A percentile compares a stretch with the other conserved stretches of the same genome.
Evolutionary conservation across 2,329 filamentous ascomycete species (phyloP).

Genomic region (Endothia cerciana): DNA sequence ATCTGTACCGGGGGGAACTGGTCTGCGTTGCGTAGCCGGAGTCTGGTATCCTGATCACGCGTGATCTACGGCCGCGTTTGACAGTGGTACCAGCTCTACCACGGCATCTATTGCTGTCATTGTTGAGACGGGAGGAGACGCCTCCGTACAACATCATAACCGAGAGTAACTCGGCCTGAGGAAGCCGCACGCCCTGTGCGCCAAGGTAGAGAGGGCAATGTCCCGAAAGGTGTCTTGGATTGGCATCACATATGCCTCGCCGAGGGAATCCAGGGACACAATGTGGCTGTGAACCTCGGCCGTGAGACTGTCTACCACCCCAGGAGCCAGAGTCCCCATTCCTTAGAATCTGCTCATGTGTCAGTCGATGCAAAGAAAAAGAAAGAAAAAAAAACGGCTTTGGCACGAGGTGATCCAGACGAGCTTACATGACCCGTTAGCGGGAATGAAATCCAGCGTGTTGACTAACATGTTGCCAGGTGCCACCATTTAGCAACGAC

Average conservation of each 20-base stretch:
- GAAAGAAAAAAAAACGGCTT: too few relatives aligned
- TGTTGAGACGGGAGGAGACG: not conserved
- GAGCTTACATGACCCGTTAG: not conserved
- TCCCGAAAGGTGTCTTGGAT: not conserved
- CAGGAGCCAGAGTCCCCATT: conserved; percentile 8
- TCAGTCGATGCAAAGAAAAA: too few relatives aligned
- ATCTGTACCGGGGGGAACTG: too few relatives aligned
- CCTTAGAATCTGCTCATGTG: not conserved
- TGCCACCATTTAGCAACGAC: not conserved
- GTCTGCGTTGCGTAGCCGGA: too few relatives aligned
- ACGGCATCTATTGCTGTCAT: too few relatives aligned
- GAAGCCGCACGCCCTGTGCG: conserved; percentile 1
- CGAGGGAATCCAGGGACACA: not conserved
- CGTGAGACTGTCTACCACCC: conserved; percentile 4
- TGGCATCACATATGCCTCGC: conserved; percentile 9
- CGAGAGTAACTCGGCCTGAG: conserved; percentile 25
- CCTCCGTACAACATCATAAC: not conserved
- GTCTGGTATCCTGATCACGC: too few relatives aligned
- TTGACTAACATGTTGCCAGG: not conserved
- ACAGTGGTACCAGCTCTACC: too few relatives aligned
- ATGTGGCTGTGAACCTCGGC: conserved; percentile 12
- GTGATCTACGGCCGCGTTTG: too few relatives aligned
- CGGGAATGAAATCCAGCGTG: not conserved
- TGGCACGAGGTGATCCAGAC: too few relatives aligned
- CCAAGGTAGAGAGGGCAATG: not conserved